Conservation (phyloP, 1,284 basidiomycete species). For the Cutaneotrichosporon daszewskae region DNA sequence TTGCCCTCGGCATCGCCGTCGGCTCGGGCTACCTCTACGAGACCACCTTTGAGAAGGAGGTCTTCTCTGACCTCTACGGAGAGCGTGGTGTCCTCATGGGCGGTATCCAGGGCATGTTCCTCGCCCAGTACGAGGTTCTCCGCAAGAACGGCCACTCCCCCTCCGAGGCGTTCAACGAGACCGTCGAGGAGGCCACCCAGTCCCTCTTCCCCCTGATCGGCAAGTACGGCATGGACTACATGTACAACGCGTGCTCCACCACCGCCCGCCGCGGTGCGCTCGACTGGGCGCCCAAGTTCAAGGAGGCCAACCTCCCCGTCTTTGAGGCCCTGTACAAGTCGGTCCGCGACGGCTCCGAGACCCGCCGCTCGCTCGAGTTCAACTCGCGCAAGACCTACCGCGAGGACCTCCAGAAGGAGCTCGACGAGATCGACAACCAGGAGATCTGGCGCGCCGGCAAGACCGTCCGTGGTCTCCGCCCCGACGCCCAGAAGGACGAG, state of each 20-base stretch:
- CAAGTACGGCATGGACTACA: conserved; percentile 98
- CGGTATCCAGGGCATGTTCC: conserved; percentile 98
- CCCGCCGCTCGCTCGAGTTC: conserved; percentile 93
- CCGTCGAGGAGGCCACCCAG: conserved; percentile 98
- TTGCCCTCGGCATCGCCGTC: conserved; percentile 88
- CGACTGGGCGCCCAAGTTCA: conserved; percentile 99
- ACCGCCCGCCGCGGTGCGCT: conserved; percentile 97
- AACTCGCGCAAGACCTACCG: conserved; percentile 91
- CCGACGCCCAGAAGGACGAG: conserved; percentile 43
- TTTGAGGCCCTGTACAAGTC: conserved; percentile 92
- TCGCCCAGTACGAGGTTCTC: conserved; percentile 96
- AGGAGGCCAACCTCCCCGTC: conserved; percentile 79
- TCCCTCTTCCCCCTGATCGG: conserved; percentile 97
- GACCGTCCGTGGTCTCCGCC: conserved; percentile 51
- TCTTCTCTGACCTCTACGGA: conserved; percentile 98
- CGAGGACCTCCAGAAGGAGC: conserved; percentile 86
- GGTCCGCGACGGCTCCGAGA: conserved; percentile 92
- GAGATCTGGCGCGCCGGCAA: conserved; percentile 95
- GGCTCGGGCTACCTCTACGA: conserved; percentile 81
- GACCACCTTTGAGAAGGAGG: conserved; percentile 99
- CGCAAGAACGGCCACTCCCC: conserved; percentile 97
- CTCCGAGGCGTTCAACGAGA: conserved; percentile 98
- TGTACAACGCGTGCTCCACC: conserved; percentile 98
- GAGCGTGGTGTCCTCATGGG: conserved; percentile 99
- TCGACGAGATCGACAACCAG: conserved; percentile 77